Evolutionary conservation across 176 grass and related monocot species (phyloP).

Genomic region (Chloris gayana): DNA sequence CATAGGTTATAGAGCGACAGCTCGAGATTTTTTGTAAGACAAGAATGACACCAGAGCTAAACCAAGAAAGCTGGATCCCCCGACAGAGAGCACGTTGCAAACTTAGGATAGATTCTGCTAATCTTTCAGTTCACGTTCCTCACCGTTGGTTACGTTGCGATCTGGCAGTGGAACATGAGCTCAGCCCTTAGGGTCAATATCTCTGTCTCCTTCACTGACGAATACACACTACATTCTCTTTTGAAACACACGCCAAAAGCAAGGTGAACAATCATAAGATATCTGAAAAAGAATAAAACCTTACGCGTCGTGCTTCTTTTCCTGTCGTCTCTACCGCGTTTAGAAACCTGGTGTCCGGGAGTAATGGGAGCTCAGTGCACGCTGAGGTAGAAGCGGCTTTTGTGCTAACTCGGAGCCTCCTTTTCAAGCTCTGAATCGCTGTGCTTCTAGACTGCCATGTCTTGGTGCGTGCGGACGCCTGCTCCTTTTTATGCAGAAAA

Average conservation of each 20-base stretch:
- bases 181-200: background rate
- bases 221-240: background rate
- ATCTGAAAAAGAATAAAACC: background rate
- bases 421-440: conserved; percentile 4
- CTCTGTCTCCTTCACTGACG: background rate
- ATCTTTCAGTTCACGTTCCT: background rate
- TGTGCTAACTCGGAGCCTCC: background rate
- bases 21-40: too few relatives aligned
- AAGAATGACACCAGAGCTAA: background rate
- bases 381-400: conserved; percentile 30
- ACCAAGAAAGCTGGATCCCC: background rate
- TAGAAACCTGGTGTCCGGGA: conserved; percentile 1
- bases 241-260: conserved; percentile 25
- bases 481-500: background rate
- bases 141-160: conserved; percentile 10
- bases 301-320: conserved; percentile 9
- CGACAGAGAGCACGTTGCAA: background rate
- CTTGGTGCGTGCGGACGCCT: too few relatives aligned
- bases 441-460: too few relatives aligned
- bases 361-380: conserved; percentile 49
- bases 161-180: conserved; percentile 20
- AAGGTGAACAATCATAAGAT: conserved; percentile 26
- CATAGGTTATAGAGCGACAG: too few relatives aligned
- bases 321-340: background rate
- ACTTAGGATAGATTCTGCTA: background rate